Percentiles rank a stretch among this genome's conserved stretches.
Conservation (phyloP, 2,329 filamentous ascomycete species). For the Arthrobotrys conoides region DNA sequence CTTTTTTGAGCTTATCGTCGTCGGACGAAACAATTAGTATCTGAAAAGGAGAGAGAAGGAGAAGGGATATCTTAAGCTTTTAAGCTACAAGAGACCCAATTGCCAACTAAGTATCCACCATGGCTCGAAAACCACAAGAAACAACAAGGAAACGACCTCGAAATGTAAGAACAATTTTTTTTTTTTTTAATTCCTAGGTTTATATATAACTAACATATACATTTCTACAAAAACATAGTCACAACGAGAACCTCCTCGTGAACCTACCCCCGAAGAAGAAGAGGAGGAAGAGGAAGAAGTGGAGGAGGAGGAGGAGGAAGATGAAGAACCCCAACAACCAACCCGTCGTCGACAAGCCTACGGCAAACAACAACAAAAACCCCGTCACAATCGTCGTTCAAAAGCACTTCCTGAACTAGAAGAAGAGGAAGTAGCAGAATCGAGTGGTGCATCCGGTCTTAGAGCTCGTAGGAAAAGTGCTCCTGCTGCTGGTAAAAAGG, state of each 20-base stretch:
- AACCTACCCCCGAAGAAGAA: conserved; percentile 54
- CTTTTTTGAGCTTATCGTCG: no score
- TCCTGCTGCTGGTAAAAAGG: background rate
- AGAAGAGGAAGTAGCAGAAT: conserved; percentile 28
- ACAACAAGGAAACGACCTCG: conserved; percentile 37
- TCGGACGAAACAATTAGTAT: no score
- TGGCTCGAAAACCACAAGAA: conserved; percentile 30
- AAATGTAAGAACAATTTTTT: conserved; percentile 11
- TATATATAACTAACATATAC: no score
- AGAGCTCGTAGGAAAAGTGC: conserved; percentile 23
- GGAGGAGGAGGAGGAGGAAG: conserved; percentile 32
- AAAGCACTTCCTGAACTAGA: background rate
- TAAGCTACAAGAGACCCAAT: no score
- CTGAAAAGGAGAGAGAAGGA: no score
- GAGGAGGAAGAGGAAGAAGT: conserved; percentile 59
- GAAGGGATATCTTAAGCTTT: no score
- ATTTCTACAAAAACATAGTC: conserved; percentile 24
- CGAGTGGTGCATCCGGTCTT: background rate
- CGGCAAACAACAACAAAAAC: background rate
- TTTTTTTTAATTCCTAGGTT: background rate
- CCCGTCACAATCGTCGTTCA: conserved; percentile 11
- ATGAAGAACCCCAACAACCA: conserved; percentile 28
- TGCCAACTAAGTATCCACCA: background rate
- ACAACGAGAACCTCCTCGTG: conserved; percentile 33
- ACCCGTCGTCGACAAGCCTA: conserved; percentile 22